Conservation (phyloP, 306 rosid genomes). For the Malus orientalis region DNA sequence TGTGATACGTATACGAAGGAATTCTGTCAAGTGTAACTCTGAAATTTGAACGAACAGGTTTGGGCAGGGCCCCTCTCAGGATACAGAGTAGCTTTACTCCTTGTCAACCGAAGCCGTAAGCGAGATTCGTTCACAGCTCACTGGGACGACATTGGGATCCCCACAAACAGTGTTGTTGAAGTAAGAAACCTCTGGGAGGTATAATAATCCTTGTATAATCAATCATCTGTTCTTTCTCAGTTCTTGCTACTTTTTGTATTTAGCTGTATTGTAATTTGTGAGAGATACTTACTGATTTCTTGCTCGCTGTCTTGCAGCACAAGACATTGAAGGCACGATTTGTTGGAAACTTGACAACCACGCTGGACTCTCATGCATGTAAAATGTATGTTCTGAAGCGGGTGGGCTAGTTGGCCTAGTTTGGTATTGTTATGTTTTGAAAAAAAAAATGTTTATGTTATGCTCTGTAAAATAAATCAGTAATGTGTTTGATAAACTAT, state of each 20-base stretch:
- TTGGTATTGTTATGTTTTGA: too few relatives aligned
- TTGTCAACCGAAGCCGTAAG: slow-evolving; percentile 54
- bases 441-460: rapidly evolving
- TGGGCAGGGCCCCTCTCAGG: slow-evolving; percentile 96
- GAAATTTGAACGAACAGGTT: slow-evolving; percentile 31
- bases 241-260: background rate
- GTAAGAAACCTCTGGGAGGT: slow-evolving; percentile 98
- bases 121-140: slow-evolving; percentile 36
- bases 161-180: slow-evolving; percentile 43
- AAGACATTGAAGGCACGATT: slow-evolving; percentile 48
- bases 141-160: slow-evolving; percentile 92
- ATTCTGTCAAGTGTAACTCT: background rate
- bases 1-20: background rate
- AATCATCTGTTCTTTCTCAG: background rate
- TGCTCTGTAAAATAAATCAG: too few relatives aligned
- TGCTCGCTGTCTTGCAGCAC: slow-evolving; percentile 46
- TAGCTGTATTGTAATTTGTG: background rate
- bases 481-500: too few relatives aligned
- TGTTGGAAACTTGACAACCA: slow-evolving; percentile 53
- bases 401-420: background rate
- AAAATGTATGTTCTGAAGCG: slow-evolving; percentile 75
- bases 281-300: background rate
- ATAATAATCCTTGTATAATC: background rate
- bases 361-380: slow-evolving; percentile 55
- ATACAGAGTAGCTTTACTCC: slow-evolving; percentile 57